phyloP scores from a whole-genome alignment of 2,329 filamentous ascomycete species.

The Penicillium griseofulvum region DNA sequence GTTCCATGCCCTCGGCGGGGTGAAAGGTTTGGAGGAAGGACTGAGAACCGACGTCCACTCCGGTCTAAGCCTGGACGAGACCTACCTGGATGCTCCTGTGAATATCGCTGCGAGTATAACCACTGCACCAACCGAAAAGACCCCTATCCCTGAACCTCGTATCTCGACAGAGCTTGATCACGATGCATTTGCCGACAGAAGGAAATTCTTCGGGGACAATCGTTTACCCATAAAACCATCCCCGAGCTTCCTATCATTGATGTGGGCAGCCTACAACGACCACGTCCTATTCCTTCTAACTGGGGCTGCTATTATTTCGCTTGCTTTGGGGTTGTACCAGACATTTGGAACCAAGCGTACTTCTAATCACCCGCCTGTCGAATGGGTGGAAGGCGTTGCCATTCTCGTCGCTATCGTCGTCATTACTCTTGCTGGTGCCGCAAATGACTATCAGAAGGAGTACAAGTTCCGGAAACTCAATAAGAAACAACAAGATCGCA shows the following conservation, averaged over 20 bases:
- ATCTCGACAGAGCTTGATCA: not conserved
- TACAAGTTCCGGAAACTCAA: constrained; percentile 58
- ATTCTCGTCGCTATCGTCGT: constrained; percentile 69
- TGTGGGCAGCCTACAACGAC: constrained; percentile 77
- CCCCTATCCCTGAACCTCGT: not conserved
- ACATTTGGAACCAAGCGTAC: constrained; percentile 27
- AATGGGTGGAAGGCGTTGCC: constrained; percentile 72
- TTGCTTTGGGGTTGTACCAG: constrained; percentile 67
- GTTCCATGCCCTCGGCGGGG: constrained; percentile 28
- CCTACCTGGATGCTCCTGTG: constrained; percentile 50
- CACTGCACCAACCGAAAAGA: not conserved
- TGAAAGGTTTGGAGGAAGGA: constrained; percentile 64
- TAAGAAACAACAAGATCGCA: constrained; percentile 73
- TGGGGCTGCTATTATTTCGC: constrained; percentile 65
- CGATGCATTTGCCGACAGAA: constrained; percentile 49
- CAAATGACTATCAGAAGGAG: constrained; percentile 73
- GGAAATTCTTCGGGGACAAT: constrained; percentile 63
- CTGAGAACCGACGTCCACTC: constrained; percentile 57
- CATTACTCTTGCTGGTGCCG: constrained; percentile 66
- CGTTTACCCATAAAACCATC: constrained; percentile 63
- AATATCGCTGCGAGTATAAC: not conserved
- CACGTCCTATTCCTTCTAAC: constrained; percentile 70
- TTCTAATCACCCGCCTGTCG: constrained; percentile 44
- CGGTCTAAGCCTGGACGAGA: constrained; percentile 65
- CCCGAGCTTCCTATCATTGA: constrained; percentile 64